These are phyloP conservation scores for Rhododendron henanense DNA, from an alignment of 148 eudicot genomes.

Conservation along the genomic window DNA sequence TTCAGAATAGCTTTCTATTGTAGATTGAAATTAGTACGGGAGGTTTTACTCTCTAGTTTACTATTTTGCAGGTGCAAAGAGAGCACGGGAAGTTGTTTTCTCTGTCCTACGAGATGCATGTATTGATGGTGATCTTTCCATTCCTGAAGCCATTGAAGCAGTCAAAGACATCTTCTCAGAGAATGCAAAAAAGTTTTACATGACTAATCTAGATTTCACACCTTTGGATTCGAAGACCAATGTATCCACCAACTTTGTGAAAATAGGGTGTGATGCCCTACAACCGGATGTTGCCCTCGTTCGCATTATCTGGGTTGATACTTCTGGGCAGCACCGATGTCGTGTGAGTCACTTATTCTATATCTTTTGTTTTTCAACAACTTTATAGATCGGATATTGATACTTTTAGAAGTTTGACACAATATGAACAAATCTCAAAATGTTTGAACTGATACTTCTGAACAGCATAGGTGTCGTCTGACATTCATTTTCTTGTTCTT, in stretches of 20 bases:
- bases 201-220: conserved; percentile 31
- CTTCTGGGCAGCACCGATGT: conserved; percentile 91
- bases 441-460: not conserved
- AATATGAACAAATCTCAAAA: not conserved
- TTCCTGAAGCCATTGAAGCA: conserved; percentile 80
- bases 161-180: conserved; percentile 73
- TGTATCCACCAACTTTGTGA: conserved; percentile 20
- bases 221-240: conserved; percentile 14
- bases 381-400: not conserved
- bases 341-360: conserved; percentile 52
- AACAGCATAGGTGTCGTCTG: not conserved
- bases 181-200: conserved; percentile 74
- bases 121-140: conserved; percentile 75
- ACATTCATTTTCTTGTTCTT: not conserved
- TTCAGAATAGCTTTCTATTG: not conserved
- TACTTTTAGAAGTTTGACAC: not conserved
- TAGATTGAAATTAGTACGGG: not conserved
- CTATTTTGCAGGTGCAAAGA: conserved; percentile 62
- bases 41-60: not conserved
- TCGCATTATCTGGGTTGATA: conserved; percentile 86
- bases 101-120: conserved; percentile 81
- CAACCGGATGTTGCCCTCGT: conserved; percentile 46
- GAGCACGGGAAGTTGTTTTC: conserved; percentile 87
- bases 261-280: conserved; percentile 22
- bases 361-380: not conserved